Evolutionary conservation across 202 grass and related monocot species (phyloP), one percentile per base, ranked within the genome.

Genomic region (Elaeis oleifera): DNA sequence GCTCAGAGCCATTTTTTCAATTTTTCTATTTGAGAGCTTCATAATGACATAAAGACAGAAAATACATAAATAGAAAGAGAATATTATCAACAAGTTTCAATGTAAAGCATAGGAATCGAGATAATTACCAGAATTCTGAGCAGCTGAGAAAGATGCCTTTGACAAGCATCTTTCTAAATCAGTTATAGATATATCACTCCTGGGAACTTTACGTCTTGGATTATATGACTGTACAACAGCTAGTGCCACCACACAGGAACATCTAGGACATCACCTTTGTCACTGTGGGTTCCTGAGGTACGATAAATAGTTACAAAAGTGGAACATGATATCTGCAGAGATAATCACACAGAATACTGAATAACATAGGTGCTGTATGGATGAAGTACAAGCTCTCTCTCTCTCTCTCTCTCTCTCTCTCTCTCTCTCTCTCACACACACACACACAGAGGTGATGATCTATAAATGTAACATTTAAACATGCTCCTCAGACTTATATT

Each of bases 191-290:
- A 85, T 96, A 52, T 56, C 64, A 68, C 81, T 85, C 76, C 91
- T 88, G 67, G 91, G 91, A 76, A 96, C 63, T 79, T 96, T 96
- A 74, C 87, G 76, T 66, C 88, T 90, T 7, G 64, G 81, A 83
- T 73, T 96, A 73, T 89, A 96, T 54, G 87, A 90, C 69, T 96
- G 91, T 32, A 89, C 77, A 25, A 91, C 78, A 76, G 87, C 91
- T 62, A 96, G 57, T 28, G 87, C 87, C 24, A 85, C 84, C 87
- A 90, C 53, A 96, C 26, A 71, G 76, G 71, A 60, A 69, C 71
- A 29, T 74, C 79, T 68, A 76, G 61, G 16, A 20, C 18, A 44
- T 9, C 54, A 69, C 23, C 85, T 51, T 48, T 31, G 61, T 54
- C 82, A 51, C 68, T 78, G n/a, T 74, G 78, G 27, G 31, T 31